phyloP scores from a whole-genome alignment of 352 stramenopile species.

The Globisporangium nunn region DNA sequence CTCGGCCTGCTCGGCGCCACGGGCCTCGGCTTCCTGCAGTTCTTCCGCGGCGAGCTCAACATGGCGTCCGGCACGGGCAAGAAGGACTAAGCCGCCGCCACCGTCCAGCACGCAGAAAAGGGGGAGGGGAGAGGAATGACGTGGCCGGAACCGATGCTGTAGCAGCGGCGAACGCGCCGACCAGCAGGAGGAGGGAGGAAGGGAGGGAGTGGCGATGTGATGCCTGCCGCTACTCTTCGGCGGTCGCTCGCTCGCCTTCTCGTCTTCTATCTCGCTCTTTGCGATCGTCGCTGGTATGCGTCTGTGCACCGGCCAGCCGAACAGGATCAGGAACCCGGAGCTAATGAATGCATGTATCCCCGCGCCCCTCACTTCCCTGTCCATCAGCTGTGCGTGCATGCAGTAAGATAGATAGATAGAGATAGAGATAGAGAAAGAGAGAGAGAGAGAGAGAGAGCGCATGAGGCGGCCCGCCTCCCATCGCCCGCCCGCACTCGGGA shows the following conservation, averaged over 20 bases:
- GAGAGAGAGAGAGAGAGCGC: too few species aligned
- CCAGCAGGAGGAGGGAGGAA: neutral
- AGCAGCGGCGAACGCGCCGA: neutral
- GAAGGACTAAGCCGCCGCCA: conserved; percentile 44
- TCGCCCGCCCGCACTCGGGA: too few species aligned
- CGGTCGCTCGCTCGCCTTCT: neutral
- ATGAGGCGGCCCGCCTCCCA: too few species aligned
- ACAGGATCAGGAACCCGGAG: neutral
- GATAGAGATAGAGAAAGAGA: too few species aligned
- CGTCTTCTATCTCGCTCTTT: conserved; percentile 2
- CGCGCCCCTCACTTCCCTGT: neutral
- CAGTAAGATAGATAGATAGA: too few species aligned
- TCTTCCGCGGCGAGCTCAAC: conserved; percentile 52
- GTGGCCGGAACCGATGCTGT: neutral
- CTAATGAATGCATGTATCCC: neutral
- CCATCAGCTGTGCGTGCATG: too few species aligned
- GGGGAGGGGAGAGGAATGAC: neutral
- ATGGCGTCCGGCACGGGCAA: conserved; percentile 66
- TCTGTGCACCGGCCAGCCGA: too few species aligned
- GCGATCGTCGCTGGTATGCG: too few species aligned
- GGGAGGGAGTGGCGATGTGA: neutral
- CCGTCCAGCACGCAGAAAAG: neutral
- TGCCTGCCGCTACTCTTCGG: neutral
- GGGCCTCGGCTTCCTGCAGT: conserved; percentile 50
- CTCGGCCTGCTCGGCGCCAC: conserved; percentile 30